Evolutionary conservation across 2,329 filamentous ascomycete species (phyloP), one percentile per base, ranked within the genome.

Genomic region (Tolypocladium tropicale): DNA sequence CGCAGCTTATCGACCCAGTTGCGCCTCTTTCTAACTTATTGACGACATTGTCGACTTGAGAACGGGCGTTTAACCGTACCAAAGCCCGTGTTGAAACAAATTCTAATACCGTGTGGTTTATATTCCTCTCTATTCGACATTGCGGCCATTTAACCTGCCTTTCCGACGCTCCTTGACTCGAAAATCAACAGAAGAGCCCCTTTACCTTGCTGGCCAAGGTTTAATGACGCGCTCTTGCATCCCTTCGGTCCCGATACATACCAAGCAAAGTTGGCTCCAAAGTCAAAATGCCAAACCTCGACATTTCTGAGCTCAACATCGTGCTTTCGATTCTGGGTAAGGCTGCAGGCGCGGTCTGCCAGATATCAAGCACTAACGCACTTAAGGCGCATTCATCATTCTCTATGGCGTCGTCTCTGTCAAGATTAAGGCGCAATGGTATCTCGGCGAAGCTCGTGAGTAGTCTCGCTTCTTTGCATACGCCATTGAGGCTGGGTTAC

Each of bases 381-480:
- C n/a, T 16, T 32, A 1, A 75, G 77, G 78, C 51, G 67, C 68
- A 10, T 81, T 79, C 62, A 76, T 73, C 25, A 63, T 79, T 1
- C 54, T 74, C 5, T 81, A 76, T 61, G 78, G 78, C 49, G 61
- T 80, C 54, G 68, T 78, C 6, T 79, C 79, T 1, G 73, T 78
- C 28, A 76, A 79, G 64, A 73, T 82, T 60, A 81, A 81, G 67
- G 71, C 72, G 52, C 66, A 67, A 36, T 81, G 77, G 77, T 80
- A 79, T 59, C 68, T 82, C 6, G 79, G 79, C 21, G 78, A 81
- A 69, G 79, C 79, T 28, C 63, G 78, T 79, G 64, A 64, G 76
- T 69, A 46, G 6, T 3, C 16, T 12, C 14, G 30, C 14, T 3
- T 12, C 10, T 36, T 37, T 3, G 2, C 12, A 10, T 39, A 6